A percentile compares a stretch with the other conserved stretches of the same genome.
Conservation (phyloP, 1,284 basidiomycete species). For the Cryptococcus sp. region DNA sequence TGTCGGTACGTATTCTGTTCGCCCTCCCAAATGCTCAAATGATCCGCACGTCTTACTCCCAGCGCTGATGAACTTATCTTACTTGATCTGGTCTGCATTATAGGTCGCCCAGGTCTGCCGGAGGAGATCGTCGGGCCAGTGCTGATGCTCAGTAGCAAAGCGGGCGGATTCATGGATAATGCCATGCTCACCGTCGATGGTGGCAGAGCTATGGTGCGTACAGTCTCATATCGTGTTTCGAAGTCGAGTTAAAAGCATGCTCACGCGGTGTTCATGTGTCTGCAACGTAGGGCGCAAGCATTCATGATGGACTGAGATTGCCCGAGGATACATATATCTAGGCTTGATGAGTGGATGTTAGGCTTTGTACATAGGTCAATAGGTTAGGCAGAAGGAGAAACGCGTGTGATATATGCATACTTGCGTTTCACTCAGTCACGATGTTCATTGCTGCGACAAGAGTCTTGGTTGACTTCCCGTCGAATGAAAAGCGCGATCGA, state of each 20-base stretch:
- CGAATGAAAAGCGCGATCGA: too few relatives aligned
- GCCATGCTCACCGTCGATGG: conserved; percentile 48
- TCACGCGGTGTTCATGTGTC: not conserved
- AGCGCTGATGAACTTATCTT: not conserved
- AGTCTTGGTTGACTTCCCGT: too few relatives aligned
- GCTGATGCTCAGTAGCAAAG: conserved; percentile 41
- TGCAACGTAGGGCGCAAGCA: conserved; percentile 27
- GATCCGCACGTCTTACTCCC: too few relatives aligned
- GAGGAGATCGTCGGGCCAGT: conserved; percentile 51
- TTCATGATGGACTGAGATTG: conserved; percentile 36
- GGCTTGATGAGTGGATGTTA: too few relatives aligned
- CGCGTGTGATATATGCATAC: too few relatives aligned
- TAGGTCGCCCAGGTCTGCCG: conserved; percentile 44
- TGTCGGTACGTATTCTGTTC: conserved; percentile 23
- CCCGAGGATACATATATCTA: conserved; percentile 32
- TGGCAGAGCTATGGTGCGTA: conserved; percentile 43
- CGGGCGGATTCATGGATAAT: conserved; percentile 48
- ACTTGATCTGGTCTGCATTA: not conserved
- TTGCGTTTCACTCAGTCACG: too few relatives aligned
- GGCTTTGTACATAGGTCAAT: too few relatives aligned
- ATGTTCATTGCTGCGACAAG: too few relatives aligned
- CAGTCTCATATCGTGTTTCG: not conserved
- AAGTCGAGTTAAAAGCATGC: not conserved
- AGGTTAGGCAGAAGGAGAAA: too few relatives aligned
- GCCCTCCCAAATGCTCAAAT: not conserved